These are phyloP conservation scores for Auxenochlorella pyrenoidosa DNA, from an alignment of 139 green algal species.

Conservation along the genomic window DNA sequence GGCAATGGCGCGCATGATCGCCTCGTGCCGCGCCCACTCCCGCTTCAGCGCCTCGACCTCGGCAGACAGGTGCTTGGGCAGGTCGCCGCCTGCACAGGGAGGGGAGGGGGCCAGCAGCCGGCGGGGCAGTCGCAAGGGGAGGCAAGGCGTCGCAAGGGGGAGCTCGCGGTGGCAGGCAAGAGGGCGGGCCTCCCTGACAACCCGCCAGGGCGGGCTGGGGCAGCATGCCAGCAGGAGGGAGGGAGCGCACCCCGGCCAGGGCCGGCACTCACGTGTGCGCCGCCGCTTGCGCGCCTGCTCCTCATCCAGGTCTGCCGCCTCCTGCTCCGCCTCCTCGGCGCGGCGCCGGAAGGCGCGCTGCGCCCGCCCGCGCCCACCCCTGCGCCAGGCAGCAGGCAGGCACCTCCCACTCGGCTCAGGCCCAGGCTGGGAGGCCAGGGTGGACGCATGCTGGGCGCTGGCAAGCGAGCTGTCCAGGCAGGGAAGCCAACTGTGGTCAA, in stretches of 20 bases:
- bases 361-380: conserved; percentile 12
- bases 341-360: conserved; percentile 27
- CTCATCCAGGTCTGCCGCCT: conserved; percentile 32
- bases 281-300: conserved; percentile 30
- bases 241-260: no score
- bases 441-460: background rate
- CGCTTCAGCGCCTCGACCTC: conserved; percentile 44
- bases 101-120: no score
- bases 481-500: background rate
- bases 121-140: no score
- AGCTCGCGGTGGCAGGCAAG: no score
- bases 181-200: no score
- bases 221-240: no score
- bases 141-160: no score
- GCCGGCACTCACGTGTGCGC: conserved; percentile 15
- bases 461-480: no score
- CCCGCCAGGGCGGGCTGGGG: no score
- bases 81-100: background rate
- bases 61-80: conserved; percentile 15
- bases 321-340: conserved; percentile 34
- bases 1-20: conserved; percentile 62
- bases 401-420: no score
- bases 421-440: no score
- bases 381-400: background rate
- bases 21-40: conserved; percentile 74